phyloP scores from a whole-genome alignment of 2,329 filamentous ascomycete species.

The Cercospora citrullina region DNA sequence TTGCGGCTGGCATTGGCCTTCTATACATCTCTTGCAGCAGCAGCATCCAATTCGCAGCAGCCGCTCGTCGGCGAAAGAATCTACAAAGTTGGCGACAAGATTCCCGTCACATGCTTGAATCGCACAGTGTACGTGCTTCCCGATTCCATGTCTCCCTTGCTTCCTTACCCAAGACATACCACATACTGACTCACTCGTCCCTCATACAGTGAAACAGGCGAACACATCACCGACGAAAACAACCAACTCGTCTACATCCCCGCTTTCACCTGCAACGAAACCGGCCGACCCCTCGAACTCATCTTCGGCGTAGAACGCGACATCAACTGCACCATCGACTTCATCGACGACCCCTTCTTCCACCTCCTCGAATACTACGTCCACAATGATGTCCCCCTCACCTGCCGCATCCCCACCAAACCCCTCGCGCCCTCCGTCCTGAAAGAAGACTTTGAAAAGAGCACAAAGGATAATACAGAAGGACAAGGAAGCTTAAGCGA shows the following conservation, averaged over 20 bases:
- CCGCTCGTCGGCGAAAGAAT: conserved; percentile 42
- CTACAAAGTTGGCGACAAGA: conserved; percentile 51
- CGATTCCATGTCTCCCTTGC: conserved; percentile 4
- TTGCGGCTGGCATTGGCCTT: conserved; percentile 36
- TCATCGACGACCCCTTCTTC: conserved; percentile 77
- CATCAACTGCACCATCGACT: conserved; percentile 78
- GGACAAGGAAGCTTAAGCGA: conserved; percentile 43
- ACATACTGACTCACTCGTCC: not conserved
- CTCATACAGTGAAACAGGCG: conserved; percentile 67
- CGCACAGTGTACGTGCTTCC: conserved; percentile 48
- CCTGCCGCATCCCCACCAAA: conserved; percentile 82
- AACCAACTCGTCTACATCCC: conserved; percentile 90
- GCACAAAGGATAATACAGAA: conserved; percentile 40
- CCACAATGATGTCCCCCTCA: conserved; percentile 89
- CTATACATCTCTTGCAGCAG: conserved; percentile 41
- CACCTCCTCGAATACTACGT: conserved; percentile 96
- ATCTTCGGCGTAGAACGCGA: conserved; percentile 80
- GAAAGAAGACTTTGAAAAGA: conserved; percentile 36
- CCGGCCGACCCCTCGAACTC: conserved; percentile 75
- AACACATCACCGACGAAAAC: conserved; percentile 77
- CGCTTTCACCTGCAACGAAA: conserved; percentile 89
- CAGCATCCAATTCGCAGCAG: conserved; percentile 45
- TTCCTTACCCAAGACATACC: not conserved
- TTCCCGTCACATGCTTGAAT: conserved; percentile 55
- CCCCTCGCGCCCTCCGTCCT: conserved; percentile 55